Base-by-base conservation (phyloP, 345 rosid species). In the Noccaea bulbosa region DNA sequence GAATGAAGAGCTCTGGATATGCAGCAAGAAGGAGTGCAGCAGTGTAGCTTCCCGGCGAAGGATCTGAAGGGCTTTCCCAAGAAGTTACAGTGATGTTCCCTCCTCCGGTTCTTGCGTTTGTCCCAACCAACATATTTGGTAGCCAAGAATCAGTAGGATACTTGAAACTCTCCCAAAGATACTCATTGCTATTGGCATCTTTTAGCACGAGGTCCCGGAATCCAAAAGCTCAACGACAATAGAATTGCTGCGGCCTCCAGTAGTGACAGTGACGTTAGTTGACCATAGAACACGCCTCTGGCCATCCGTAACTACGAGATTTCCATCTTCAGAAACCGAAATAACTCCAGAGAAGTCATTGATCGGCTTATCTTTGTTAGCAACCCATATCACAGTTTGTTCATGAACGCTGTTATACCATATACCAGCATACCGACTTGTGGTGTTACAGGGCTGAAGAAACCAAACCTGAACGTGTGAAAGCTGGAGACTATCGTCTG, bases 221-320 rank as follows among this genome's bases (percentile, higher is more conserved):
- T 24, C 30, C 30, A 24, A 24, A 24, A 24, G 30, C 30, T 24
- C 30, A 24, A 24, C 30, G 3, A 24, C 30, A 24, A 3, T 24
- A 24, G 30, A 24, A 24, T 24, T 24, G 30, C 30, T 3, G 30
- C 30, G 30, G 30, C 30, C 30, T 24, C 30, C 2, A 24, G 30
- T 24, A 24, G 30, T 24, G 30, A 24, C 30, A 24, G 30, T 24
- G 30, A 24, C 30, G 30, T 24, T 24, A 15, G 87, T 80, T 35
- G 92, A 84, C 92, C 90, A 87, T 4, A 87, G 37, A 38, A 71
- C 43, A 66, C 77, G 72, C 2, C 51, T 41, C 56, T 61, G 51
- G 5, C 81, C 78, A 65, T 81, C 80, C 43, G 62, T 41, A 55
- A 84, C 71, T 4, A 81, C 72, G 5, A 89, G 75, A 45, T 81